Conservation (phyloP, 2,329 filamentous ascomycete genomes). For the Capronia americana region DNA sequence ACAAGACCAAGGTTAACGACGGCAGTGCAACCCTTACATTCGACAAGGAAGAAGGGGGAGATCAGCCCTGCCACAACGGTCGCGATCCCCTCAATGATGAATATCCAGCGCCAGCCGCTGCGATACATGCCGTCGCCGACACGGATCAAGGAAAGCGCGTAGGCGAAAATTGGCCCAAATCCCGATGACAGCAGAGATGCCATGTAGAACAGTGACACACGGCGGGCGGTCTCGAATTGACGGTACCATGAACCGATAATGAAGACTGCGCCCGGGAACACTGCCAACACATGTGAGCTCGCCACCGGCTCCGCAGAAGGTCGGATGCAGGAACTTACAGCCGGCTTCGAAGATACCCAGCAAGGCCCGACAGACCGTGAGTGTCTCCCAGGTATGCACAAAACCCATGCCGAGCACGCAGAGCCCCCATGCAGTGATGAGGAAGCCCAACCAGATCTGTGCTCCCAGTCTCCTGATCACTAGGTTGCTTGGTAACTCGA, state of each 20-base stretch:
- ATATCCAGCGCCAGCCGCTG: conserved; percentile 36
- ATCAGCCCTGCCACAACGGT: conserved; percentile 40
- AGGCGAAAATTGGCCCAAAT: not conserved
- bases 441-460: conserved; percentile 39
- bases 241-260: conserved; percentile 29
- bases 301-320: not conserved
- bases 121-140: conserved; percentile 41
- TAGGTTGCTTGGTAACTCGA: conserved; percentile 73
- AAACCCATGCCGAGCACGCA: conserved; percentile 47
- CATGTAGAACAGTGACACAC: conserved; percentile 5
- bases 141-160: conserved; percentile 46
- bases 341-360: conserved; percentile 67
- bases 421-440: conserved; percentile 50
- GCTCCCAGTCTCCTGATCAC: conserved; percentile 68
- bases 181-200: not conserved
- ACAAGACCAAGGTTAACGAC: conserved; percentile 32
- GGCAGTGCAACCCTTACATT: conserved; percentile 40
- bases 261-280: conserved; percentile 30
- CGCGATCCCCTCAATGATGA: conserved; percentile 38
- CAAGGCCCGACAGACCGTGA: conserved; percentile 45
- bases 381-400: conserved; percentile 37
- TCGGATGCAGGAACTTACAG: conserved; percentile 36
- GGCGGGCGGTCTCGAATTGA: conserved; percentile 1
- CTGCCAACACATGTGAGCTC: not conserved
- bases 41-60: conserved; percentile 41